phyloP scores from a whole-genome alignment of 2,329 filamentous ascomycete genomes.

The Colletotrichum liriopes region DNA sequence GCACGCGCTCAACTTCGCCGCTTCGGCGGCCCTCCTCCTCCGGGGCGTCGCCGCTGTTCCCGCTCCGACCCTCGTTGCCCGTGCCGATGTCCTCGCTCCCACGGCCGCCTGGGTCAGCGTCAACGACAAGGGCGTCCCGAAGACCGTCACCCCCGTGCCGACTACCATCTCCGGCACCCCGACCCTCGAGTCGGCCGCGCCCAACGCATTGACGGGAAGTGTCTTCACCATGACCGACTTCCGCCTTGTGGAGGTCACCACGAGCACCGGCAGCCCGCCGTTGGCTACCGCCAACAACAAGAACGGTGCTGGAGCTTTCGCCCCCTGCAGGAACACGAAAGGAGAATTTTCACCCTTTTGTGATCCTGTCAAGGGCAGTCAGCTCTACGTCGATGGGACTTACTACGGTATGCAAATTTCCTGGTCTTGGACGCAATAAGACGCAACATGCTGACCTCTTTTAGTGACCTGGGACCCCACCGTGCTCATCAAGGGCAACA shows the following conservation, averaged over 20 bases:
- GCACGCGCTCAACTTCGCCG: slow-evolving; percentile 51
- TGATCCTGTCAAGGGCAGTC: slow-evolving; percentile 60
- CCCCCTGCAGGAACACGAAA: slow-evolving; percentile 64
- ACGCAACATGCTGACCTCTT: slow-evolving; percentile 22
- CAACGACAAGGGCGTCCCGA: slow-evolving; percentile 61
- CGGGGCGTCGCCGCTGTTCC: slow-evolving; percentile 50
- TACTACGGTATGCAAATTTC: slow-evolving; percentile 64
- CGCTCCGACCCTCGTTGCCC: slow-evolving; percentile 46
- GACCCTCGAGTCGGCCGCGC: slow-evolving; percentile 55
- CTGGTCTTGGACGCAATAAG: background rate
- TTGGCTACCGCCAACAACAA: slow-evolving; percentile 60
- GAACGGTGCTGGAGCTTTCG: slow-evolving; percentile 64
- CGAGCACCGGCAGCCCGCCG: slow-evolving; percentile 61
- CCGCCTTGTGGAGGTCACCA: slow-evolving; percentile 55
- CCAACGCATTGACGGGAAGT: slow-evolving; percentile 64
- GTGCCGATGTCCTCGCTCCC: slow-evolving; percentile 47
- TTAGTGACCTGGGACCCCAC: slow-evolving; percentile 72
- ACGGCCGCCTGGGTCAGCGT: slow-evolving; percentile 68
- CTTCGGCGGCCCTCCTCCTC: slow-evolving; percentile 48
- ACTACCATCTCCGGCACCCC: slow-evolving; percentile 64
- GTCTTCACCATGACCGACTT: slow-evolving; percentile 56
- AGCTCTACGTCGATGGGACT: slow-evolving; percentile 60
- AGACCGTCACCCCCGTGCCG: slow-evolving; percentile 65
- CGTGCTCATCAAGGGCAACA: slow-evolving; percentile 63
- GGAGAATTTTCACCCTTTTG: slow-evolving; percentile 68